Conservation (phyloP, 768 basidiomycete species). For the Hericium alpestre region DNA sequence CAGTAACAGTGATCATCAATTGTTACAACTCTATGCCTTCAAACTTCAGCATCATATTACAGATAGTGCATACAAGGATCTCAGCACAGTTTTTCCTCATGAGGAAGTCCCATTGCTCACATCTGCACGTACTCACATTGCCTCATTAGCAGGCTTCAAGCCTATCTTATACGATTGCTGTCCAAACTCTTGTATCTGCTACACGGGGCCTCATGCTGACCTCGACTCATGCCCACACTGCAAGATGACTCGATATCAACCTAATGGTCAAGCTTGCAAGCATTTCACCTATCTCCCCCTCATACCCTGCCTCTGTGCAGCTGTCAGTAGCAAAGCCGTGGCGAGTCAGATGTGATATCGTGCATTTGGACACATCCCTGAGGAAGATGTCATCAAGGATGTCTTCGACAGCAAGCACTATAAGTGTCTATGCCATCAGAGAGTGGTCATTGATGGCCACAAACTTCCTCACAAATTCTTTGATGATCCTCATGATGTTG, state of each 20-base stretch:
- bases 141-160: constrained; percentile 22
- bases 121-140: constrained; percentile 13
- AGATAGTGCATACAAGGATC: constrained; percentile 17
- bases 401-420: constrained; percentile 29
- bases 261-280: constrained; percentile 14
- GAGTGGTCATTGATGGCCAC: constrained; percentile 20
- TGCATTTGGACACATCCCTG: constrained; percentile 13
- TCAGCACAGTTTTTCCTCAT: constrained; percentile 17
- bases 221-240: constrained; percentile 26
- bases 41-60: constrained; percentile 21
- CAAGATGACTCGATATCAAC: constrained; percentile 16
- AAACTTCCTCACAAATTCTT: constrained; percentile 23
- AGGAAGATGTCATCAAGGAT: constrained; percentile 20
- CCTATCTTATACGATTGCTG: constrained; percentile 32
- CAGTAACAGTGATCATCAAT: too few species aligned
- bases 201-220: constrained; percentile 21
- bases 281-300: constrained; percentile 29
- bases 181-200: constrained; percentile 29
- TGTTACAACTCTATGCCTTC: constrained; percentile 22
- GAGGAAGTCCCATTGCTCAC: constrained; percentile 13
- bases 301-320: constrained; percentile 24
- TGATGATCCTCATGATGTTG: constrained; percentile 26
- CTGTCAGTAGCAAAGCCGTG: constrained; percentile 13
- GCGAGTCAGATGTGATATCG: constrained; percentile 22
- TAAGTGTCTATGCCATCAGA: constrained; percentile 10